Evolutionary conservation across 495 filamentous ascomycete species (phyloP).

Genomic region (Apiosordaria backusii): DNA sequence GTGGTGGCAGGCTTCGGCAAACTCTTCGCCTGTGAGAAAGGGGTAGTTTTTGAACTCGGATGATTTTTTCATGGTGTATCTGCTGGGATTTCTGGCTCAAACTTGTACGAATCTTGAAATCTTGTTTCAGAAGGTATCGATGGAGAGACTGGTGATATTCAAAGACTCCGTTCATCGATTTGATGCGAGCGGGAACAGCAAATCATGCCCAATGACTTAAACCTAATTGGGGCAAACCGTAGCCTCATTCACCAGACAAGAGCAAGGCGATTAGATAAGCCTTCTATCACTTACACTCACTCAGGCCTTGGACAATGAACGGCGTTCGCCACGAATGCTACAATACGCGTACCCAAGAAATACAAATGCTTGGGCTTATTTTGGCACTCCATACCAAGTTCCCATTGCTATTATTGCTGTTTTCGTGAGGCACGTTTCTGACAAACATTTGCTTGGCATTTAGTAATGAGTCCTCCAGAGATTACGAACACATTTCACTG

Average conservation of each 20-base stretch:
- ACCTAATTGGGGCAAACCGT: background rate
- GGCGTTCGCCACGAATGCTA: too few species aligned
- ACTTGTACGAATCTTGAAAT: too few species aligned
- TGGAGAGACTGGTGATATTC: too few species aligned
- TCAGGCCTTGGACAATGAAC: background rate
- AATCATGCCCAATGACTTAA: conserved; percentile 4
- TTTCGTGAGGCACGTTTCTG: background rate
- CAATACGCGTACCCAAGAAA: background rate
- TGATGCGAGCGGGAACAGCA: background rate
- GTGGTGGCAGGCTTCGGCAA: conserved; percentile 56
- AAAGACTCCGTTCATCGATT: background rate
- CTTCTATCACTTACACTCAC: background rate
- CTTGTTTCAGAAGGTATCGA: too few species aligned
- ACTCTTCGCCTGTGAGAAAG: conserved; percentile 57
- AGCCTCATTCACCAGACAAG: background rate
- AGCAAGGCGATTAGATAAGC: conserved; percentile 1
- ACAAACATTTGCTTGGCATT: background rate
- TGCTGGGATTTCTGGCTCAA: background rate
- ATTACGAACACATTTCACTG: background rate
- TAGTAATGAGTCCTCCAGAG: background rate
- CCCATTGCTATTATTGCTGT: background rate
- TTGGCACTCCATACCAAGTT: background rate
- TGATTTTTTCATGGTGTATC: background rate
- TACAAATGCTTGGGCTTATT: background rate
- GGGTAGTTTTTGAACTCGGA: conserved; percentile 46